These are phyloP conservation scores for Hypoxylon lienhwacheense DNA, from an alignment of 495 filamentous ascomycete species.

Conservation along the genomic window DNA sequence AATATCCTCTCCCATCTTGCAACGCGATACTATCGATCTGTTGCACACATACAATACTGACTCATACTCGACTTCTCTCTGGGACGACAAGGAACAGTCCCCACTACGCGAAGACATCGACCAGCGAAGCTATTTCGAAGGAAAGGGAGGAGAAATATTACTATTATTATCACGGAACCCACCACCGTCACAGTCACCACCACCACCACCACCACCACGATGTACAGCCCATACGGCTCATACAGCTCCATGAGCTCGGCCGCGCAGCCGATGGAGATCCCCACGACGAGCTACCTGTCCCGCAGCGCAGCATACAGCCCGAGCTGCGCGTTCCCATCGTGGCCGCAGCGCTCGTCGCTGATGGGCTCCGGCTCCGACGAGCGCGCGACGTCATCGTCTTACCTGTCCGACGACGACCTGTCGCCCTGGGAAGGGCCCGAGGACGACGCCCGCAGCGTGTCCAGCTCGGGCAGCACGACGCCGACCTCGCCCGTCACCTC, in stretches of 20 bases:
- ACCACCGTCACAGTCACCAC: too few species aligned
- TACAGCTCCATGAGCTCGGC: slow-evolving; percentile 47
- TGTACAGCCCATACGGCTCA: slow-evolving; percentile 53
- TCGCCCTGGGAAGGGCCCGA: slow-evolving; percentile 43
- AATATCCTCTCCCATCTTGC: slow-evolving; percentile 10
- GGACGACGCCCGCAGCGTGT: slow-evolving; percentile 50
- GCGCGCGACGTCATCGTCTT: slow-evolving; percentile 52
- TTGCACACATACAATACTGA: slow-evolving; percentile 1
- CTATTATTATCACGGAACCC: slow-evolving; percentile 5
- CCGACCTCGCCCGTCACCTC: slow-evolving; percentile 41
- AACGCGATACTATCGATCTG: slow-evolving; percentile 13
- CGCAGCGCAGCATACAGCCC: slow-evolving; percentile 41
- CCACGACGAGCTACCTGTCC: slow-evolving; percentile 45
- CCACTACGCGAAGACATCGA: slow-evolving; percentile 5
- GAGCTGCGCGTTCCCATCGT: slow-evolving; percentile 55
- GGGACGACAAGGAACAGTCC: slow-evolving; percentile 5
- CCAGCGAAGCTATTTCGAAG: not conserved
- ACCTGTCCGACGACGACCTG: slow-evolving; percentile 55
- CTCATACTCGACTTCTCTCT: not conserved
- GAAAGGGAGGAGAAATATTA: not conserved
- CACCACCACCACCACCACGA: too few species aligned
- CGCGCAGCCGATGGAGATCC: slow-evolving; percentile 57
- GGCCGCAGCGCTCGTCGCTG: slow-evolving; percentile 51
- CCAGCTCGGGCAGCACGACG: slow-evolving; percentile 48
- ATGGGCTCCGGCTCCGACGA: slow-evolving; percentile 41